Conservation (phyloP, 768 basidiomycete genomes). For the Lactarius psammicola region DNA sequence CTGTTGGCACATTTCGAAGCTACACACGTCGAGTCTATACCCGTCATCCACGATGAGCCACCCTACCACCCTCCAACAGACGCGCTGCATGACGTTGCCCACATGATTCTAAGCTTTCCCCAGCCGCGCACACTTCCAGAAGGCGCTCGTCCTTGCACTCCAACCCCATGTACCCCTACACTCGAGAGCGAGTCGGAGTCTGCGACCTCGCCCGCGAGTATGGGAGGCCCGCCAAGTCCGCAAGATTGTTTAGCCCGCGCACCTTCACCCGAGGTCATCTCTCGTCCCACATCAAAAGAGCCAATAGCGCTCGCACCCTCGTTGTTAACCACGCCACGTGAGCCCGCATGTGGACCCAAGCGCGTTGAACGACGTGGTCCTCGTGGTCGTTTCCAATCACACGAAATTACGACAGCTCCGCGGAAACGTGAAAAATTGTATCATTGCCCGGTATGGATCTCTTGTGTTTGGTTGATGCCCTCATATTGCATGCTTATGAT, state of each 20-base stretch:
- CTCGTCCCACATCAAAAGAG: conserved; percentile 6
- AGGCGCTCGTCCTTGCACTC: conserved; percentile 24
- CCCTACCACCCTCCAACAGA: conserved; percentile 21
- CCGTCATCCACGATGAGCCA: conserved; percentile 16
- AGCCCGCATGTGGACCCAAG: conserved; percentile 19
- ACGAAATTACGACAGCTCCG: conserved; percentile 19
- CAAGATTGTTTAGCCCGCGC: conserved; percentile 16
- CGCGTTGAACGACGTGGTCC: conserved; percentile 26
- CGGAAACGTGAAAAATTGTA: conserved; percentile 30
- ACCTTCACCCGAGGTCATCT: conserved; percentile 7
- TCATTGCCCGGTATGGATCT: conserved; percentile 27
- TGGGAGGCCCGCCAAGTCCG: conserved; percentile 21
- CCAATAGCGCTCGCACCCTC: conserved; percentile 26
- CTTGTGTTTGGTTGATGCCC: neutral
- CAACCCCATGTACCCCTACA: conserved; percentile 16
- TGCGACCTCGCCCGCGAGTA: conserved; percentile 15
- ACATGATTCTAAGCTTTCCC: conserved; percentile 36
- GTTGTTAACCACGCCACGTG: conserved; percentile 24
- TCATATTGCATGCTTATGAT: conserved; percentile 2
- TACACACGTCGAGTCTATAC: conserved; percentile 37
- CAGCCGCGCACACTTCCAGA: conserved; percentile 34
- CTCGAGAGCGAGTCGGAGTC: conserved; percentile 23
- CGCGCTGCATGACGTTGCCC: conserved; percentile 21
- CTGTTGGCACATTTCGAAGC: conserved; percentile 54
- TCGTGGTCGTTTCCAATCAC: conserved; percentile 29